Base-by-base conservation (phyloP, 495 filamentous ascomycete species). In the Podospora conica region DNA sequence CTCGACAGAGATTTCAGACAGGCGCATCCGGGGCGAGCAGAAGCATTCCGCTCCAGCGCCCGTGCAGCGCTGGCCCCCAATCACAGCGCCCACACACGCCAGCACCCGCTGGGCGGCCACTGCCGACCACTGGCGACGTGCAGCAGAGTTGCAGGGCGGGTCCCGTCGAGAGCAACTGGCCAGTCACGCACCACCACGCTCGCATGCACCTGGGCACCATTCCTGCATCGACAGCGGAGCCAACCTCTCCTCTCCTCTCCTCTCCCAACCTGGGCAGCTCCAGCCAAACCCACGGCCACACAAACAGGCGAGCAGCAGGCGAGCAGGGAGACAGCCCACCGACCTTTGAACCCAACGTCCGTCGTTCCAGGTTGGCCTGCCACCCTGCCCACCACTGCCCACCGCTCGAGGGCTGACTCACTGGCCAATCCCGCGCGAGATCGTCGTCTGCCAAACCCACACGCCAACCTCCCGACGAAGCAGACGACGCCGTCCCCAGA, bases 371-470 rank as follows among this genome's bases (percentile, higher is more conserved):
- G n/a, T 48, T 48, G 40, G 40, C 15, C 40, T 48, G 40, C 40
- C 40, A 48, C 40, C 33, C 33, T 48, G 33, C 33, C 33, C 33
- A n/a, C 25, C 25, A 18, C 15, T 20, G 12, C 28, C 25, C 28
- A 27, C 53, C 25, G 33, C 54, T 58, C 74, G 72, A 74, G 76
- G 40, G 74, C 76, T 78, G 76, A 75, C 70, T 59, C 63, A 65
- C 70, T 70, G 73, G 78, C 78, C 75, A 80, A 81, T 81, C 76
- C 78, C 76, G 72, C 60, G 75, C 40, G 68, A 70, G 65, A 64
- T 74, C 65, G 66, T 59, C 62, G 67, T 68, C 62, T 66, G 69
- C 20, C 58, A 20, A 71, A 74, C 74, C 74, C 68, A 63, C 60
- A 61, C 61, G 12, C 33, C 40, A 58, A 77, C 70, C 63, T 62